Percentiles rank a stretch among this genome's conserved stretches.
Evolutionary conservation across 495 filamentous ascomycete species (phyloP).

Genomic region (Penicillium herquei): DNA sequence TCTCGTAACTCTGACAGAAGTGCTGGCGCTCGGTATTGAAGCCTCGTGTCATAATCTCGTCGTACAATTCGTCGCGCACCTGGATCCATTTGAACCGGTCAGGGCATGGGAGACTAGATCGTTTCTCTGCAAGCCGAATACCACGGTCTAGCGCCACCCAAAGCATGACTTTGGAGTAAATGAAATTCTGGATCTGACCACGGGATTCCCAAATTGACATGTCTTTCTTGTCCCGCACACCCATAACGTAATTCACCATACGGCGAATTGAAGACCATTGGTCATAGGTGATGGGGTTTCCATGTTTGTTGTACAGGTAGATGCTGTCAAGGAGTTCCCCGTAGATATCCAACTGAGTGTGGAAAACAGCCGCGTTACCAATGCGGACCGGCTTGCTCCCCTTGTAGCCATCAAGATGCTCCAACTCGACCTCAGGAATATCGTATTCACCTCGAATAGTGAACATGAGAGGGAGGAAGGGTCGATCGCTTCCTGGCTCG

Average conservation of each 20-base stretch:
- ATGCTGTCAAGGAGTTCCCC: constrained; percentile 74
- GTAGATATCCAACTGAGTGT: constrained; percentile 74
- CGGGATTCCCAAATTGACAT: constrained; percentile 81
- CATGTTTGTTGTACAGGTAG: constrained; percentile 76
- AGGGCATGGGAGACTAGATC: constrained; percentile 63
- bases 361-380: constrained; percentile 71
- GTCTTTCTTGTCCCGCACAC: constrained; percentile 55
- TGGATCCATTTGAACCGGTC: constrained; percentile 60
- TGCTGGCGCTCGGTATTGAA: constrained; percentile 63
- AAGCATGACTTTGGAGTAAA: constrained; percentile 72
- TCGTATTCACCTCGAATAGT: constrained; percentile 70
- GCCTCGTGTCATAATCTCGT: constrained; percentile 69
- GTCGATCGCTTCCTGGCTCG: constrained; percentile 38
- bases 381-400: constrained; percentile 68
- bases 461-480: constrained; percentile 73
- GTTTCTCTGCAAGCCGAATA: constrained; percentile 66
- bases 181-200: constrained; percentile 68
- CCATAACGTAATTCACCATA: constrained; percentile 52
- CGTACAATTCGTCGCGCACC: constrained; percentile 62
- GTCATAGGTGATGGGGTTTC: constrained; percentile 71
- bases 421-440: constrained; percentile 63
- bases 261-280: constrained; percentile 62
- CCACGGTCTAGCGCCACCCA: constrained; percentile 76
- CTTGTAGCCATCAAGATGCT: constrained; percentile 66
- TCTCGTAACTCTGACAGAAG: constrained; percentile 73